These are phyloP conservation scores for Incumbomyces delicatus DNA, from an alignment of 2,329 filamentous ascomycete species.

Conservation along the genomic window DNA sequence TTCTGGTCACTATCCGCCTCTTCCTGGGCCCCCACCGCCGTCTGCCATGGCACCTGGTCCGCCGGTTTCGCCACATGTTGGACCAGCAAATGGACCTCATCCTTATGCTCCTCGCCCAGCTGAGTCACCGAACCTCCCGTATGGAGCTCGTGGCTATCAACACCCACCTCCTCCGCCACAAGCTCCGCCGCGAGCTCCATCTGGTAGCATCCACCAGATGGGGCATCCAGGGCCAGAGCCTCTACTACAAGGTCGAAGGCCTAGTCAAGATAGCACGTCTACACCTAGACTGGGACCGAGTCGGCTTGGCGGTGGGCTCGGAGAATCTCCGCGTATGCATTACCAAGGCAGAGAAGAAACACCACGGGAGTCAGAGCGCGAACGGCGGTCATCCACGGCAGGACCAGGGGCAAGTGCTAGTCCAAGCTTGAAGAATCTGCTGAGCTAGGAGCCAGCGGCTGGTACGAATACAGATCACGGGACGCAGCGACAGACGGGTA, in stretches of 20 bases:
- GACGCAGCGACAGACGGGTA: no score
- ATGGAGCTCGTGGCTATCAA: constrained; percentile 1
- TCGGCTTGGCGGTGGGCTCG: background rate
- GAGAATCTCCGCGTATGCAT: background rate
- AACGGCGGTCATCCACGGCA: constrained; percentile 1
- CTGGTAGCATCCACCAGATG: background rate
- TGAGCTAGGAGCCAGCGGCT: constrained; percentile 42
- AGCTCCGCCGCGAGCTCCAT: background rate
- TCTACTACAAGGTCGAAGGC: background rate
- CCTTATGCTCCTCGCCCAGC: background rate
- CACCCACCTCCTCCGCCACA: background rate
- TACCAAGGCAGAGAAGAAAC: background rate
- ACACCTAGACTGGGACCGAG: background rate
- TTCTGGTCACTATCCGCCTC: constrained; percentile 1
- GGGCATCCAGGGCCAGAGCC: background rate
- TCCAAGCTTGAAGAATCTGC: constrained; percentile 63
- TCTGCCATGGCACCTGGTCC: background rate
- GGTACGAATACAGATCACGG: background rate
- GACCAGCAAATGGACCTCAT: background rate
- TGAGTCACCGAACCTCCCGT: constrained; percentile 2
- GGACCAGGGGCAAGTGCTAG: constrained; percentile 63
- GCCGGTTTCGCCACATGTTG: constrained; percentile 3
- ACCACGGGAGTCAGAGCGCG: background rate
- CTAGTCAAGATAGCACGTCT: background rate
- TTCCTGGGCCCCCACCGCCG: background rate